Evolutionary conservation across 2,329 filamentous ascomycete species (phyloP), one percentile per base, ranked within the genome.

Genomic region (Pseudofabraea citricarpa): DNA sequence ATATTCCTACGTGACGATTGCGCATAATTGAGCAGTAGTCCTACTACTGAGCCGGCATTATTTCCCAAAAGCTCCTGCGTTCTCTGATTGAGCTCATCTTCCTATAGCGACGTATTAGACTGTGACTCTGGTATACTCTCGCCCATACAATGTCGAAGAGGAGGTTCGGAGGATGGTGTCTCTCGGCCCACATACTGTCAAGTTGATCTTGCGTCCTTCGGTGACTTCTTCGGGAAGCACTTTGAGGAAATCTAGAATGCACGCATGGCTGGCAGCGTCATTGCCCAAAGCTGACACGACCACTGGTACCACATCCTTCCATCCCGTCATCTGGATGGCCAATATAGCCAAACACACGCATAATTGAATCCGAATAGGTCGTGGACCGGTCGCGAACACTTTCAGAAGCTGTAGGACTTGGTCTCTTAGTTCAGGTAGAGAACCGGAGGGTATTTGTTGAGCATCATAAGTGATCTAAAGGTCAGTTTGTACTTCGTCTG

Each of bases 201-300:
- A 79, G 77, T 90, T 95, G 77, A 98, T 96, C 74, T 97, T 98
- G 71, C 93, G 89, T 71, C 93, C 93, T 77, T 98, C 91, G 57
- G 88, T 97, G 62, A 98, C 93, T 77, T 98, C 93, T 75, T 98
- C 93, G 44, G 93, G 93, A 54, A 98, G 82, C 59, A 98, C 90
- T 66, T 89, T 90, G 54, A 98, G 76, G 67, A 98, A 98, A 67
- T 98, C 93, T 61, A 98, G 75, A 59, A 97, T 86, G 65, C 87
- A 93, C 53, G 90, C 81, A 58, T 93, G 81, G 63, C 85, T 89
- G 60, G 83, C 81, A 48, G 85, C 79, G 59, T 86, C 85, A 63
- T 78, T 80, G 53, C 86, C 85, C 44, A 97, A 78, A 33, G 87
- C 79, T 44, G 82, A 77, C 42, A 95, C 87, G 38, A 97, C 86